Percentiles rank a stretch among this genome's conserved stretches.
These are phyloP conservation scores for Penicillium psychrosexuale DNA, from an alignment of 2,329 filamentous ascomycete species.

Conservation along the genomic window DNA sequence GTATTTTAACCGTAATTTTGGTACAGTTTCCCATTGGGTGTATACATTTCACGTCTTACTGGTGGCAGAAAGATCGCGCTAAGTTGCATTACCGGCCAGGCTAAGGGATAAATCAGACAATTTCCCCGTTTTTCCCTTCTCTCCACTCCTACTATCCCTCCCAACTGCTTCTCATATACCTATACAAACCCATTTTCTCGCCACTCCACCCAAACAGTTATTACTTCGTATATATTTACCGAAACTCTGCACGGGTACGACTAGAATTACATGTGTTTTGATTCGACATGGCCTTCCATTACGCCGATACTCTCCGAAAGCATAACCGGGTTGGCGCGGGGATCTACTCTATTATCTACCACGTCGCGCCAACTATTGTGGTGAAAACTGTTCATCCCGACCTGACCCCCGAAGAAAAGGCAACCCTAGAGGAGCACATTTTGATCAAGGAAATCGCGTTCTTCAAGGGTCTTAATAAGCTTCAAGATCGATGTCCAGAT, in stretches of 20 bases:
- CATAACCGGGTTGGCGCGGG: constrained; percentile 11
- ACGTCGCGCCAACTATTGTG: constrained; percentile 16
- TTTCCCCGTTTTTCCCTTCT: too few species aligned
- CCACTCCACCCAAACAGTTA: not conserved
- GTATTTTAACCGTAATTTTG: too few species aligned
- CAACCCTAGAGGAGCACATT: not conserved
- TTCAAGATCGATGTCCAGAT: constrained; percentile 11
- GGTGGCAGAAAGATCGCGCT: too few species aligned
- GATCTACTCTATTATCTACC: constrained; percentile 9
- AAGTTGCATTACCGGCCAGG: too few species aligned
- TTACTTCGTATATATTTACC: not conserved
- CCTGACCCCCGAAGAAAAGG: not conserved
- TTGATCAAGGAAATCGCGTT: constrained; percentile 11
- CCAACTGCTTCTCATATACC: too few species aligned
- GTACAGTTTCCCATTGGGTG: too few species aligned
- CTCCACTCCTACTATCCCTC: too few species aligned
- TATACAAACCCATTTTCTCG: too few species aligned
- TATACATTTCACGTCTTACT: too few species aligned
- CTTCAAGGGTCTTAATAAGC: constrained; percentile 12
- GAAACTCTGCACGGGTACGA: not conserved
- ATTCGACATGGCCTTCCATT: not conserved
- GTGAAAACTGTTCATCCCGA: constrained; percentile 16
- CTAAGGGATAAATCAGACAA: too few species aligned
- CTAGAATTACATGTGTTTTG: not conserved
- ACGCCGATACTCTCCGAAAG: constrained; percentile 1